Evolutionary conservation across 148 eudicot species (phyloP), one percentile per base, ranked within the genome.

Genomic region (Persicaria tinctoria): DNA sequence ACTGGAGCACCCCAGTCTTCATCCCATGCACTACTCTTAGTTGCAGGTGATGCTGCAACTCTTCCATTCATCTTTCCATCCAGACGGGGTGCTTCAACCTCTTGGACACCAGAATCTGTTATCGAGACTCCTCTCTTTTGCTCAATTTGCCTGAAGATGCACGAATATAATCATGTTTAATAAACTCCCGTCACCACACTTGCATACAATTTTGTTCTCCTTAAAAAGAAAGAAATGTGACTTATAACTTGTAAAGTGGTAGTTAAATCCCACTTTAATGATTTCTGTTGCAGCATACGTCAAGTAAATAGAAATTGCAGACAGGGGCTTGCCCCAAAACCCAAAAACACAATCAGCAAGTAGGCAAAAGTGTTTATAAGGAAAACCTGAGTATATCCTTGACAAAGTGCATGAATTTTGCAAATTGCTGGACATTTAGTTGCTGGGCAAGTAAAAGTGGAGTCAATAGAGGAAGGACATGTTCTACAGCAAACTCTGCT

Each of bases 341-440:
- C 51, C 9, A 6, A 46, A n/a, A 44, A 45, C 45, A 69, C 11
- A 70, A 45, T 8, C 5, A 44, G 20, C 16, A 14, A 48, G 13
- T 47, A 47, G 5, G 41, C 12, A 2, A 51, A 7, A 59, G 73
- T 23, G 45, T 60, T 41, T 75, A 54, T 12, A 66, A 69, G 54
- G 41, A 32, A 44, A 86, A 92, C 98, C 97, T 90, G 56, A 95
- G 84, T 68, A 92, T 78, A 70, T 90, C 93, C 85, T 95, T 95
- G 50, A 95, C 89, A 81, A 95, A 95, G 57, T 80, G 88, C 99
- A 95, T 95, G 83, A 85, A 95, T 75, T 95, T 95, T 20, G 94
- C 99, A 81, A 95, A 95, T 81, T 95, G 99, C 84, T 95, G 99
- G 77, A 90, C 90, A 75, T 95, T 95, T 79, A 95, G 80, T 76